These are phyloP conservation scores for Volvariella surrecta DNA, from an alignment of 1,284 basidiomycete genomes.

Conservation along the genomic window DNA sequence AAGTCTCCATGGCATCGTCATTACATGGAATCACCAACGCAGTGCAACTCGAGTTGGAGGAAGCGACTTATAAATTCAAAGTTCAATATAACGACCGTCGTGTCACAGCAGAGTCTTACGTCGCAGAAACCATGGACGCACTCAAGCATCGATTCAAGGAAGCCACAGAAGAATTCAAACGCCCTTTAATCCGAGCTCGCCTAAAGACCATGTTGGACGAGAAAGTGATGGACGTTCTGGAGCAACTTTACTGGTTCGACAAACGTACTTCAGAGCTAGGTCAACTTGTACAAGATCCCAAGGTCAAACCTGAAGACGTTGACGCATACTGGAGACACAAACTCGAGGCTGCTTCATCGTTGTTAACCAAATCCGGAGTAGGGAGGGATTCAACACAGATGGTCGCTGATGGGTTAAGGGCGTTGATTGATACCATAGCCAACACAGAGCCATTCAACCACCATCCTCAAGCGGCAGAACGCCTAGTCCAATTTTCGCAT, in stretches of 20 bases:
- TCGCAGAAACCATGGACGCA: conserved; percentile 92
- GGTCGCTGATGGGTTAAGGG: conserved; percentile 90
- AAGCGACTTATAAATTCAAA: conserved; percentile 98
- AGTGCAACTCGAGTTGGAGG: conserved; percentile 94
- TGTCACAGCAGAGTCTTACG: conserved; percentile 93
- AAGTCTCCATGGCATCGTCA: conserved; percentile 94
- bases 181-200: conserved; percentile 81
- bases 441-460: conserved; percentile 86
- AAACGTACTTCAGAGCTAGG: conserved; percentile 74
- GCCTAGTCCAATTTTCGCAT: conserved; percentile 88
- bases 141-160: conserved; percentile 91
- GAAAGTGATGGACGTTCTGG: conserved; percentile 93
- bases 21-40: conserved; percentile 94
- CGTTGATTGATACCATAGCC: conserved; percentile 84
- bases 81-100: conserved; percentile 98
- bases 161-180: conserved; percentile 79
- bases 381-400: conserved; percentile 90
- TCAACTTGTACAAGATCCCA: conserved; percentile 63
- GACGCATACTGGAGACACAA: conserved; percentile 96
- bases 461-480: conserved; percentile 83
- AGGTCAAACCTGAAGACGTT: conserved; percentile 67
- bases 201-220: conserved; percentile 93
- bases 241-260: conserved; percentile 97
- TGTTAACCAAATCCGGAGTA: conserved; percentile 95
- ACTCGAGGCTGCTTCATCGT: conserved; percentile 84